These are phyloP conservation scores for Microbotryum intermedium DNA, from an alignment of 1,284 basidiomycete genomes.

Conservation along the genomic window DNA sequence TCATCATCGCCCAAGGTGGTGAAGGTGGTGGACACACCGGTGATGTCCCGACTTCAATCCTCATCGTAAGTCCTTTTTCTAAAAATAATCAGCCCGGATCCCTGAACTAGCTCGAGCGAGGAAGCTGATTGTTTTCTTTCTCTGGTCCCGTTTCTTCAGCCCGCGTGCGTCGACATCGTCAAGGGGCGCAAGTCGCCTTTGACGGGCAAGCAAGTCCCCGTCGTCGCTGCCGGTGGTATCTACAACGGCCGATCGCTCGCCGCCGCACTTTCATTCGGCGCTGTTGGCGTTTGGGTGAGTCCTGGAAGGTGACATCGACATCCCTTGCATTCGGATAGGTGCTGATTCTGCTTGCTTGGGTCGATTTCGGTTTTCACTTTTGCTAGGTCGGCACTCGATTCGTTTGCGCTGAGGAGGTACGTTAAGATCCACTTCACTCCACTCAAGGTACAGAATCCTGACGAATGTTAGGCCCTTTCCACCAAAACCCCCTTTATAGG, in stretches of 20 bases:
- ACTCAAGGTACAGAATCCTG: not conserved
- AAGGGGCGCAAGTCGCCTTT: conserved; percentile 64
- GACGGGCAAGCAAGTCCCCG: conserved; percentile 67
- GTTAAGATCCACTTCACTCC: conserved; percentile 42
- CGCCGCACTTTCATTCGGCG: conserved; percentile 76
- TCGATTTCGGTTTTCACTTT: no score
- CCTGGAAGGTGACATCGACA: no score
- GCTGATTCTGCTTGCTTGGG: not conserved
- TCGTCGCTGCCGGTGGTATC: conserved; percentile 77
- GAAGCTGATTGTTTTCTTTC: conserved; percentile 14
- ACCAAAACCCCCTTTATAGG: conserved; percentile 48
- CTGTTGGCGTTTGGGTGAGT: conserved; percentile 78
- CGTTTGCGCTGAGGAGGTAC: conserved; percentile 42
- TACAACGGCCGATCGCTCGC: conserved; percentile 64
- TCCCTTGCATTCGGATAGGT: conserved; percentile 33
- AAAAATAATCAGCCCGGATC: not conserved
- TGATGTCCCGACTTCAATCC: conserved; percentile 35
- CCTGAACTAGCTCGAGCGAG: conserved; percentile 36
- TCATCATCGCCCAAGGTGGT: conserved; percentile 68
- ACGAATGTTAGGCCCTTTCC: not conserved
- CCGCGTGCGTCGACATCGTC: conserved; percentile 74
- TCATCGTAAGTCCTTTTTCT: conserved; percentile 26
- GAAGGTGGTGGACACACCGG: conserved; percentile 58
- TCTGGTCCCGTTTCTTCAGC: conserved; percentile 47
- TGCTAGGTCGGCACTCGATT: conserved; percentile 82